Conservation (phyloP, 2,329 filamentous ascomycete species). For the Monosporascus sp. region DNA sequence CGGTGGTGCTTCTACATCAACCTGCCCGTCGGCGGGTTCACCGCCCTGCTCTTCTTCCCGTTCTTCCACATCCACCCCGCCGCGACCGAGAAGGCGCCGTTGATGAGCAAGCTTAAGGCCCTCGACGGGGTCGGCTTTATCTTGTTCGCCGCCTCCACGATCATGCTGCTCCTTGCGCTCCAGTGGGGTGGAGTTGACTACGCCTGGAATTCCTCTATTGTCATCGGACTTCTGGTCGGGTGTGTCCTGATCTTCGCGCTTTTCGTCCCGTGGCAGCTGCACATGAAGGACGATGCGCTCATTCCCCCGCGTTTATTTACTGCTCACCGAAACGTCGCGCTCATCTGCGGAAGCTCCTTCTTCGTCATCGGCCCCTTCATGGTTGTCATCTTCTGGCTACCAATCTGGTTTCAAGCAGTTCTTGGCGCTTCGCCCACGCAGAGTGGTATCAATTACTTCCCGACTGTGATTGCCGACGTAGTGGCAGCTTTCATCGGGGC, state of each 20-base stretch:
- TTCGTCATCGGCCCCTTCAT: constrained; percentile 15
- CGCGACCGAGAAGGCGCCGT: background rate
- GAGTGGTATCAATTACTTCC: constrained; percentile 11
- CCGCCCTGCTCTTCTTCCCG: constrained; percentile 1
- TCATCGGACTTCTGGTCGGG: constrained; percentile 19
- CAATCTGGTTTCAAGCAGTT: constrained; percentile 15
- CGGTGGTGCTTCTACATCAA: constrained; percentile 15
- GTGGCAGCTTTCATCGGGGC: constrained; percentile 10
- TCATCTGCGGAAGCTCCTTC: constrained; percentile 7
- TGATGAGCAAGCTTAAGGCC: background rate
- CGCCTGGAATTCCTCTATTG: constrained; percentile 10
- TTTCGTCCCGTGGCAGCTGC: constrained; percentile 9
- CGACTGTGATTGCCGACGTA: constrained; percentile 12
- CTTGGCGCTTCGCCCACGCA: background rate
- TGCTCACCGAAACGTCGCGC: constrained; percentile 2
- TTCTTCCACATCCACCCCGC: constrained; percentile 1
- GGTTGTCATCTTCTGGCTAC: constrained; percentile 13
- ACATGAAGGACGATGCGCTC: constrained; percentile 4
- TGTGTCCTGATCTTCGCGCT: constrained; percentile 1
- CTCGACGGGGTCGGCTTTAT: constrained; percentile 4
- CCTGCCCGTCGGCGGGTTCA: constrained; percentile 10
- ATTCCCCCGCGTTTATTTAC: constrained; percentile 11
- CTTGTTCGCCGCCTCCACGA: constrained; percentile 4
- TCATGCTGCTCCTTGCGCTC: constrained; percentile 11
- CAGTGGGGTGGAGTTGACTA: constrained; percentile 10